Evolutionary conservation across 2,329 filamentous ascomycete species (phyloP).

Genomic region (Neofusicoccum kwambonambiense): DNA sequence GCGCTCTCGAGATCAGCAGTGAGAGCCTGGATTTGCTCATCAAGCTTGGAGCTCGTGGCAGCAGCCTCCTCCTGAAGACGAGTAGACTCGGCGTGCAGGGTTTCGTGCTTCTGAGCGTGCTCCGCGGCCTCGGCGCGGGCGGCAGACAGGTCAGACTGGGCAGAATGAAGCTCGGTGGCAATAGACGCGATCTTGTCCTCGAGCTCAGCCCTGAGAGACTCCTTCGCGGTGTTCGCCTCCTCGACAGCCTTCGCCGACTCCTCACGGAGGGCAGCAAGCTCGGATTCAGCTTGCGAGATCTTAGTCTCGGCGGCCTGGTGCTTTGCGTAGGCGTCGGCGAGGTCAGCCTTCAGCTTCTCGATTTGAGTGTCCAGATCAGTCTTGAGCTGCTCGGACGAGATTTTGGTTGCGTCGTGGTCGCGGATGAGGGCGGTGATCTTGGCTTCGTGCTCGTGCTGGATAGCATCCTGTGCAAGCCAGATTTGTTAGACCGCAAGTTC

Average conservation of each 20-base stretch:
- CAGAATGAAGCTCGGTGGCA: constrained; percentile 14
- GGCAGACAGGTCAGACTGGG: constrained; percentile 12
- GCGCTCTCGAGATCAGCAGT: constrained; percentile 27
- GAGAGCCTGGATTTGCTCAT: constrained; percentile 31
- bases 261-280: constrained; percentile 7
- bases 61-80: constrained; percentile 16
- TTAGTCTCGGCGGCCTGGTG: constrained; percentile 15
- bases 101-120: constrained; percentile 26
- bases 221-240: constrained; percentile 16
- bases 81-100: constrained; percentile 12
- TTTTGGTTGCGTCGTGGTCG: constrained; percentile 17
- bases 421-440: constrained; percentile 18
- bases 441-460: constrained; percentile 19
- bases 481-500: not conserved
- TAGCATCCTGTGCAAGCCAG: constrained; percentile 3
- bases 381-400: constrained; percentile 10
- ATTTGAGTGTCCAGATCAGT: constrained; percentile 17
- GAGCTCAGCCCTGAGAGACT: constrained; percentile 15
- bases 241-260: constrained; percentile 8
- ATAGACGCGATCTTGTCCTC: constrained; percentile 18
- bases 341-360: constrained; percentile 16
- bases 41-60: constrained; percentile 20
- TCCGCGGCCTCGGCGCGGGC: constrained; percentile 19
- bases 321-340: constrained; percentile 5
- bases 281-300: not conserved